A percentile compares a stretch with the other conserved stretches of the same genome.
Conservation (phyloP, 257 asterid genomes). For the Solanum commersonii region DNA sequence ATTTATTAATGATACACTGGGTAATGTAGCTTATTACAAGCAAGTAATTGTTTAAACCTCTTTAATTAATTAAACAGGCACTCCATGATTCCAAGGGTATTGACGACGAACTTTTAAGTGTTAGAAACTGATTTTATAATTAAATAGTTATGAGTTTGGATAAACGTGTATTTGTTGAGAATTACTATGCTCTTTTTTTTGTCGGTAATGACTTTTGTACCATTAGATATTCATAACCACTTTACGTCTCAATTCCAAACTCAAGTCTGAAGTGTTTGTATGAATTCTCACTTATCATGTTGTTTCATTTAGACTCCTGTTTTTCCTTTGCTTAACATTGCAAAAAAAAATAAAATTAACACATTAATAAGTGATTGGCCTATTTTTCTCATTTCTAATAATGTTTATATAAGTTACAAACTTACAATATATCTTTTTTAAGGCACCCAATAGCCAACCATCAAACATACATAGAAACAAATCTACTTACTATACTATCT, state of each 20-base stretch:
- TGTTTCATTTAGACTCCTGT: neutral
- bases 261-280: neutral
- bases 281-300: neutral
- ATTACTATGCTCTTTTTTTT: neutral
- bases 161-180: too few species aligned
- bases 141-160: neutral
- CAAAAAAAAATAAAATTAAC: neutral
- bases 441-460: neutral
- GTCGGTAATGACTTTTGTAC: neutral
- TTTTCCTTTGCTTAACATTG: neutral
- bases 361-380: neutral
- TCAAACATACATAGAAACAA: neutral
- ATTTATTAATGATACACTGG: too few species aligned
- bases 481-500: neutral
- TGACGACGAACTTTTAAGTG: neutral
- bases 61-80: too few species aligned
- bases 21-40: too few species aligned
- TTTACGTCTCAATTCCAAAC: neutral
- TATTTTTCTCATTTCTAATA: neutral
- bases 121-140: neutral
- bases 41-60: neutral
- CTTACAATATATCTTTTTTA: neutral
- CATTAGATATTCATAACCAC: neutral
- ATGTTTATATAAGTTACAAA: neutral
- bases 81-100: too few species aligned